Percentiles rank a stretch among this genome's conserved stretches.
Conservation (phyloP, 2,329 filamentous ascomycete genomes). For the Aspergillus sp. region DNA sequence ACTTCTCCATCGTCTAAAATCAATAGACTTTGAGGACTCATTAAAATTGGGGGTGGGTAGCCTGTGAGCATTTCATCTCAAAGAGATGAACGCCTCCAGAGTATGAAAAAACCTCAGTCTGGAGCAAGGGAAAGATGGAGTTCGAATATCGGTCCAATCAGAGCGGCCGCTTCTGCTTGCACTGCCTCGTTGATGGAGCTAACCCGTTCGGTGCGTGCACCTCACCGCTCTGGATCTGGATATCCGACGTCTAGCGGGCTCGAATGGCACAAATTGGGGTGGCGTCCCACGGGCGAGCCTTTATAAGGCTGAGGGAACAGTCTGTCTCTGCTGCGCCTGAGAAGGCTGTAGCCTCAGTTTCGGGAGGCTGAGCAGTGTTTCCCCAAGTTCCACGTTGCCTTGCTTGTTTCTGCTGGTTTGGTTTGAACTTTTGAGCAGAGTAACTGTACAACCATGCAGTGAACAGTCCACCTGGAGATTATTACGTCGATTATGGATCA, state of each 20-base stretch:
- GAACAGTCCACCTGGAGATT: background rate
- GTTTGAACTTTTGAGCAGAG: background rate
- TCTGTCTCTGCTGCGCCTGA: background rate
- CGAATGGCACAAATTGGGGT: background rate
- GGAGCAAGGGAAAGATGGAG: slow-evolving; percentile 1
- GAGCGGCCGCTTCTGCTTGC: slow-evolving; percentile 13
- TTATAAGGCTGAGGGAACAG: slow-evolving; percentile 6
- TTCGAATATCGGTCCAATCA: slow-evolving; percentile 4
- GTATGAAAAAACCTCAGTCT: background rate
- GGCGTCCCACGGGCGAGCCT: background rate
- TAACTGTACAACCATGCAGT: slow-evolving; percentile 2
- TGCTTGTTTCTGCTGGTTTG: background rate
- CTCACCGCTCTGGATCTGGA: slow-evolving; percentile 22
- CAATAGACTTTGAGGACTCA: background rate
- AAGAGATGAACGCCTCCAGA: background rate
- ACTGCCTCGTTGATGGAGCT: slow-evolving; percentile 24
- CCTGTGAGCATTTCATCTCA: background rate
- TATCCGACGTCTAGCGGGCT: background rate
- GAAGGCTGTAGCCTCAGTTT: background rate
- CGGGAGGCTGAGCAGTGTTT: background rate
- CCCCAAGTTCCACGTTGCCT: background rate
- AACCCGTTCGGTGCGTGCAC: slow-evolving; percentile 16
- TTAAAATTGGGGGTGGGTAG: background rate
- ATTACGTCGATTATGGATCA: slow-evolving; percentile 8
- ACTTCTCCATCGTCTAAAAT: background rate